These are phyloP conservation scores for Oenanthe javanica DNA, from an alignment of 140 eudicot species.

Conservation along the genomic window DNA sequence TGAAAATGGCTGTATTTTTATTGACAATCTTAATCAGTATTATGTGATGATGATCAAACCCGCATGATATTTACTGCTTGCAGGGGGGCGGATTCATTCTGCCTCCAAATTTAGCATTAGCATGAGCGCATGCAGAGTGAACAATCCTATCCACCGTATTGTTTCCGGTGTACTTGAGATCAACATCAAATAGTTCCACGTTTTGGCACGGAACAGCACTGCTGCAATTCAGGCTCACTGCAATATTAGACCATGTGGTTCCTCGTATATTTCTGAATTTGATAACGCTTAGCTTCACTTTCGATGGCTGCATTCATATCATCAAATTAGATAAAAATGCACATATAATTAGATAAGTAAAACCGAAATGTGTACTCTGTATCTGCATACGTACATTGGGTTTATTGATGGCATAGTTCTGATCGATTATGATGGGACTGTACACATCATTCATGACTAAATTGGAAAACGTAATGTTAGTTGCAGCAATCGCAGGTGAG, in stretches of 20 bases:
- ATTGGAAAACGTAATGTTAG: background rate
- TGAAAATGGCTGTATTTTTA: background rate
- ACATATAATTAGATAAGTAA: too few relatives aligned
- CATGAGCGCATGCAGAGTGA: background rate
- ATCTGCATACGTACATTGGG: background rate
- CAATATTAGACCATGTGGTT: background rate
- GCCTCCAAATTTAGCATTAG: background rate
- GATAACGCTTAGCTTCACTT: background rate
- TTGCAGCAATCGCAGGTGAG: background rate
- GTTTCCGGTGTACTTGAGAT: background rate
- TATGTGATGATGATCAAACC: too few relatives aligned
- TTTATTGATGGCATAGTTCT: background rate
- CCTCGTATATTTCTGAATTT: background rate
- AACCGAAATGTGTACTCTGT: background rate
- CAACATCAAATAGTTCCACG: background rate
- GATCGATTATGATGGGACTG: slow-evolving; percentile 6
- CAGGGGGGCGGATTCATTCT: background rate
- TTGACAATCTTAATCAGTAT: background rate
- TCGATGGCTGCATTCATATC: background rate
- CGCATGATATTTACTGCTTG: too few relatives aligned
- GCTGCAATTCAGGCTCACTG: background rate
- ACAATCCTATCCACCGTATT: background rate
- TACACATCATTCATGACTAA: background rate
- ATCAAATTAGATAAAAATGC: too few relatives aligned
- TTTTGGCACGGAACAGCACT: slow-evolving; percentile 1